These are phyloP conservation scores for Tardiomyces digboiensis DNA, from an alignment of 1,139 yeast genomes.

Conservation along the genomic window DNA sequence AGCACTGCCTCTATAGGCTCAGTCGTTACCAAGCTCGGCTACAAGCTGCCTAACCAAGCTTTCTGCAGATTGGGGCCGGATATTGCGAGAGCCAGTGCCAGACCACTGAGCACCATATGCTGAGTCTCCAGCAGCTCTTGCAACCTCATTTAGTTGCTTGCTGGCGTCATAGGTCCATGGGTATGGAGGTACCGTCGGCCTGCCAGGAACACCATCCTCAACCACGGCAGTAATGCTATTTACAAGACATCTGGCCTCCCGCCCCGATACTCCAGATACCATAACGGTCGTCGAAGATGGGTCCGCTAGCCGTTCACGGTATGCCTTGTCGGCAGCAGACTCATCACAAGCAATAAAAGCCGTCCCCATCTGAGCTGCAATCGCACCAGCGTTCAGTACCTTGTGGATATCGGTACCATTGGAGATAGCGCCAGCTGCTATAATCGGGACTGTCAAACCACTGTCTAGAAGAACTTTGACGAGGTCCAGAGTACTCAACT, in stretches of 20 bases:
- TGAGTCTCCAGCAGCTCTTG: neutral
- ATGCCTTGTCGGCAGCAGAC: conserved; percentile 6
- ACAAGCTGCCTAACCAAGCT: neutral
- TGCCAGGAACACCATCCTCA: neutral
- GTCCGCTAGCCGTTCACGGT: neutral
- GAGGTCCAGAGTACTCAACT: conserved; percentile 11
- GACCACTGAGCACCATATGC: neutral
- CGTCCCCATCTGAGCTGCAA: conserved; percentile 31
- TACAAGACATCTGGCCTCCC: neutral
- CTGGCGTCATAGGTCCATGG: neutral
- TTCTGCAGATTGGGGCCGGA: neutral
- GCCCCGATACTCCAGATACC: neutral
- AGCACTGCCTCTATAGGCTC: too few species aligned
- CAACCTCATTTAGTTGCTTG: neutral
- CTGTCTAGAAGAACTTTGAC: conserved; percentile 10
- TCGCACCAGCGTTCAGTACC: conserved; percentile 32
- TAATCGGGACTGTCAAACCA: conserved; percentile 17
- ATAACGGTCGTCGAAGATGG: neutral
- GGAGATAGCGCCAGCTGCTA: conserved; percentile 42
- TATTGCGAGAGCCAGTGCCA: neutral
- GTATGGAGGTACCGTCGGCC: neutral
- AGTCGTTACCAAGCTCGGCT: neutral
- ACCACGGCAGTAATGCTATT: neutral
- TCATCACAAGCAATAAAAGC: conserved; percentile 14
- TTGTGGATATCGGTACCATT: conserved; percentile 22